These are phyloP conservation scores for Boletus nobilissimus DNA, from an alignment of 1,284 basidiomycete genomes.

Conservation along the genomic window DNA sequence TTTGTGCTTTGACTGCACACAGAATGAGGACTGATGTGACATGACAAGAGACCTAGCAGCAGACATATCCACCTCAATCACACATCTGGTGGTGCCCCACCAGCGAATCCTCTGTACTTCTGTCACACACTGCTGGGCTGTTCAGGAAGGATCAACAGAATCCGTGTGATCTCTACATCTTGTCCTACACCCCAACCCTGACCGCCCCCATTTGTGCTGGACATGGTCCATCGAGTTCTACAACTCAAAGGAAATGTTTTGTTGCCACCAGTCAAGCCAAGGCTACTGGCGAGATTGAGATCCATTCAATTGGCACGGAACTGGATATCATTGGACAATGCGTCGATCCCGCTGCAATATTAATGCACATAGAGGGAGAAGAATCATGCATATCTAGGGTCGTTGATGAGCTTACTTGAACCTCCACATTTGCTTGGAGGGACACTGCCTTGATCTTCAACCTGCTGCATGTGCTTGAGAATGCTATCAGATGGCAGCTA, in stretches of 20 bases:
- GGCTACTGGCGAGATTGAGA: not conserved
- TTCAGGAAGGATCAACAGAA: no score
- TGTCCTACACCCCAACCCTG: no score
- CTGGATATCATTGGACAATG: not conserved
- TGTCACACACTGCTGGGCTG: no score
- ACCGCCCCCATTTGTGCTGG: not conserved
- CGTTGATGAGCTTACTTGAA: constrained; percentile 1
- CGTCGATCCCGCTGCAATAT: not conserved
- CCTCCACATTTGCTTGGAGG: constrained; percentile 59
- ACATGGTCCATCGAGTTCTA: not conserved
- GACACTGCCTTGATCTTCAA: constrained; percentile 61
- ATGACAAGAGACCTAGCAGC: no score
- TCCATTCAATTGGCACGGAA: not conserved
- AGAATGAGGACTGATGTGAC: no score
- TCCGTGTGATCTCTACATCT: no score
- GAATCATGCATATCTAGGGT: constrained; percentile 6
- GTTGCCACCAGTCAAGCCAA: not conserved
- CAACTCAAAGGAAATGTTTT: not conserved
- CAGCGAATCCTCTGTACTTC: no score
- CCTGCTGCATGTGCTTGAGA: constrained; percentile 56
- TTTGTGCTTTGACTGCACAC: no score
- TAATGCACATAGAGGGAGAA: not conserved
- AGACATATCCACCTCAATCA: no score
- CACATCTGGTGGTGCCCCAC: no score
- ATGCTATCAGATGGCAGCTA: constrained; percentile 61